phyloP scores from a whole-genome alignment of 257 asterid genomes.

The Phtheirospermum japonicum region DNA sequence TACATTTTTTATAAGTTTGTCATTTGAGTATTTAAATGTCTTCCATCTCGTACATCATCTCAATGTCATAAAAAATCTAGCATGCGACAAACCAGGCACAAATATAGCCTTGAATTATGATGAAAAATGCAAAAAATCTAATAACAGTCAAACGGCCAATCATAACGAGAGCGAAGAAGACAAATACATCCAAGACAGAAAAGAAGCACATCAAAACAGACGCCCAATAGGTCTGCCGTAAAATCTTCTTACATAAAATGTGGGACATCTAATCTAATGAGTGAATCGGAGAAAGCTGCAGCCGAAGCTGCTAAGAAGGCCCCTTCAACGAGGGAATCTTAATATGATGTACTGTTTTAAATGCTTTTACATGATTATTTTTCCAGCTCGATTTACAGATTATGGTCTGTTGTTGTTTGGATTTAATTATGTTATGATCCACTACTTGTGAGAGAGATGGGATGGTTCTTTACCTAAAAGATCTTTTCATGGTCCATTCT shows the following conservation, averaged over 20 bases:
- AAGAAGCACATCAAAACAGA: not conserved
- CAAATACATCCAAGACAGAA: not conserved
- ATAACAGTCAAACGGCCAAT: not conserved
- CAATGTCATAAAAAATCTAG: too few relatives aligned
- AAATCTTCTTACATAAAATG: not conserved
- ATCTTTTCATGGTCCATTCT: too few relatives aligned
- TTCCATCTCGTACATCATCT: too few relatives aligned
- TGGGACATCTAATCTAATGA: not conserved
- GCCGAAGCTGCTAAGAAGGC: slow-evolving; percentile 97
- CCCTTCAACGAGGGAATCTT: slow-evolving; percentile 52
- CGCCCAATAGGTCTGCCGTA: not conserved
- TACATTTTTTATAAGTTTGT: too few relatives aligned
- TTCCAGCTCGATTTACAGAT: not conserved
- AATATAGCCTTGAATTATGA: too few relatives aligned
- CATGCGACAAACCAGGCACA: too few relatives aligned
- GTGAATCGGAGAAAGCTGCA: slow-evolving; percentile 57
- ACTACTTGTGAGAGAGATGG: too few relatives aligned
- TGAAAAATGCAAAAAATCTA: not conserved
- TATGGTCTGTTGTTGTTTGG: not conserved
- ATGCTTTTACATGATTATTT: not conserved
- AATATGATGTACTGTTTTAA: slow-evolving; percentile 1
- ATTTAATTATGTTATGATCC: not conserved
- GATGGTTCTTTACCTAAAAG: too few relatives aligned
- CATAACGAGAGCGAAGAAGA: not conserved
- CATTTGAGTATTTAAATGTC: too few relatives aligned